Conservation (phyloP, 441 rosid species). For the Manihot esculenta region DNA sequence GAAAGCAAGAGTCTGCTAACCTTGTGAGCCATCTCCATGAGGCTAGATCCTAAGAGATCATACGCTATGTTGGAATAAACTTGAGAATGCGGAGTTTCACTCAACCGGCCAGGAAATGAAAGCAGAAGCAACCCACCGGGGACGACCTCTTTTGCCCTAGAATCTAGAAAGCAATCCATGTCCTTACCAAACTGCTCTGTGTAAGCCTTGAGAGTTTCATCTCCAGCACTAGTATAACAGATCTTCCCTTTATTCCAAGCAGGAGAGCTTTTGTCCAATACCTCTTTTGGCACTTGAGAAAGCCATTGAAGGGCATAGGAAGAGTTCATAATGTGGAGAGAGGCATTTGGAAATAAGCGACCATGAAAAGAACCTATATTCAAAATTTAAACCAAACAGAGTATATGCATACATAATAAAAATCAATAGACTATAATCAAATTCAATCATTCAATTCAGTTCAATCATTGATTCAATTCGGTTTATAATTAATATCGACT, state of each 20-base stretch:
- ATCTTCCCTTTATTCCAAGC: constrained; percentile 19
- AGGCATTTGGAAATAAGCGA: constrained; percentile 5
- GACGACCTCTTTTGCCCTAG: constrained; percentile 17
- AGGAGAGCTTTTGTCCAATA: constrained; percentile 1
- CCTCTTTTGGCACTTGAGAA: constrained; percentile 4
- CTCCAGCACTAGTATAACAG: not conserved
- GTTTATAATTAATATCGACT: too few relatives aligned
- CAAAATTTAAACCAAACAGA: too few relatives aligned
- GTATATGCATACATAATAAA: too few relatives aligned
- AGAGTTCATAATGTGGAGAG: constrained; percentile 15
- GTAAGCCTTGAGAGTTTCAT: constrained; percentile 28
- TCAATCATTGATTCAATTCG: too few relatives aligned
- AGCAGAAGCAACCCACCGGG: constrained; percentile 16
- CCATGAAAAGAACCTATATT: constrained; percentile 13
- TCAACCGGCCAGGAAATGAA: not conserved
- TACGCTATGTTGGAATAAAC: not conserved
- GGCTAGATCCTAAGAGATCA: constrained; percentile 13
- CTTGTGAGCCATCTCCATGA: constrained; percentile 15
- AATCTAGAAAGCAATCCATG: constrained; percentile 18
- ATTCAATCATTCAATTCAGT: too few relatives aligned
- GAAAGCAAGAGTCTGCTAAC: not conserved
- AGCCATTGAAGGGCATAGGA: constrained; percentile 24
- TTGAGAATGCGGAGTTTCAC: not conserved
- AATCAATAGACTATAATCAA: too few relatives aligned
- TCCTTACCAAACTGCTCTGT: constrained; percentile 26